Base-by-base conservation (phyloP, 139 green algal genomes). In the Volvox africanus region DNA sequence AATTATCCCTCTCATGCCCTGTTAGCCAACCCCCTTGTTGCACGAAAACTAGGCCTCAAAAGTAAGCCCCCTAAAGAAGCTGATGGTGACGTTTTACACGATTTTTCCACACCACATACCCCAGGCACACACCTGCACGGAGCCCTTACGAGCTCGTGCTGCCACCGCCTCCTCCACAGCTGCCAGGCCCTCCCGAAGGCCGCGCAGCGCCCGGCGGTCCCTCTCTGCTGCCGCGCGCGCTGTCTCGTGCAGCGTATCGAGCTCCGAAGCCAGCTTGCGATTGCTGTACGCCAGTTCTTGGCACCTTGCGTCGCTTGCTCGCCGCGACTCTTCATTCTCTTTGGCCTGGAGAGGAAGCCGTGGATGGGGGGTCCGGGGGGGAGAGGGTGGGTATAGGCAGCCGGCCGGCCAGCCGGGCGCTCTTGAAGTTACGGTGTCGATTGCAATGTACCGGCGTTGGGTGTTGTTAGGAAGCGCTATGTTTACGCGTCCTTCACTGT, bases 241-340 rank as follows among this genome's bases (percentile, higher is more conserved):
- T 5, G 84, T 86, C 37, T 94, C 93, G 78, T 94, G 87, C 21
- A 88, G 80, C 14, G 89, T 82, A 28, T 91, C 91, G 18, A 95
- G 67, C 93, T 96, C 94, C 71, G 93, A 83, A 37, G 92, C 89
- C 32, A 96, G 89, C 91, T 96, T 96, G 65, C 90, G 92, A 88
- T 96, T 96, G 61, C 88, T 90, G 80, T 96, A 96, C 0, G 80
- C n/a, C 30, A 96, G 92, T 86, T 93, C 86, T 75, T 90, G 85
- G 0, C 80, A 36, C 1, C 89, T 61, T 0, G 55, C 32, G 28
- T 95, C 87, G 5, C 71, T 61, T 0, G 68, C 67, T 6, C 35
- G 32, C 0, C 33, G 65, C 5, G 90, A 80, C 17, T 94, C 93
- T 16, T 95, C 92, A 28, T 68, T 44, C 22, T 94, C 88, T 78